Percentiles rank a stretch among this genome's conserved stretches.
phyloP scores from a whole-genome alignment of 306 rosid species.

The Bauhinia variegata region DNA sequence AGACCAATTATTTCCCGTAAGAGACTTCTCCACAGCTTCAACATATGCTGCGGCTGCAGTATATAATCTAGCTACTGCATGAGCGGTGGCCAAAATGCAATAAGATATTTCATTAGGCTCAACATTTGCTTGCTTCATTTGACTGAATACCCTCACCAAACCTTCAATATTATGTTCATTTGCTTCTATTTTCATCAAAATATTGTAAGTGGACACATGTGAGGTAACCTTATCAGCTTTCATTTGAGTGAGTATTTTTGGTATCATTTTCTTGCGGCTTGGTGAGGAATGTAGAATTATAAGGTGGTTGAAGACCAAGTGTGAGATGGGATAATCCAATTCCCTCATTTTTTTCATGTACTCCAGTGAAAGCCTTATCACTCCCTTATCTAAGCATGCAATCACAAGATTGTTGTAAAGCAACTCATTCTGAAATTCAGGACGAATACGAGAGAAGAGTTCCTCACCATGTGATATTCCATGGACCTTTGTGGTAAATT shows the following conservation, averaged over 20 bases:
- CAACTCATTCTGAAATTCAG: conserved; percentile 83
- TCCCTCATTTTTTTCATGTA: conserved; percentile 95
- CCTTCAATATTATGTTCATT: conserved; percentile 75
- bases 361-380: conserved; percentile 71
- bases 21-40: conserved; percentile 74
- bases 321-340: conserved; percentile 69
- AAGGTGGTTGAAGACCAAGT: conserved; percentile 86
- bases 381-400: conserved; percentile 84
- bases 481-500: conserved; percentile 74
- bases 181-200: conserved; percentile 92
- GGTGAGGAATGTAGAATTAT: conserved; percentile 73
- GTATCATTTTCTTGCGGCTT: conserved; percentile 58
- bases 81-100: conserved; percentile 84
- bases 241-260: conserved; percentile 75
- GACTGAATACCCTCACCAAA: conserved; percentile 59
- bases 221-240: conserved; percentile 77
- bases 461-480: conserved; percentile 85
- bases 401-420: conserved; percentile 86
- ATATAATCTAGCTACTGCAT: conserved; percentile 74
- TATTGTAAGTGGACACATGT: conserved; percentile 88
- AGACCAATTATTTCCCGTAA: conserved; percentile 78
- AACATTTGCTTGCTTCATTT: conserved; percentile 66
- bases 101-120: conserved; percentile 86
- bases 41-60: conserved; percentile 75
- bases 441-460: conserved; percentile 63